Percentiles rank a stretch among this genome's conserved stretches.
phyloP scores from a whole-genome alignment of 768 basidiomycete genomes.

The Rossbeevera mucosa region DNA sequence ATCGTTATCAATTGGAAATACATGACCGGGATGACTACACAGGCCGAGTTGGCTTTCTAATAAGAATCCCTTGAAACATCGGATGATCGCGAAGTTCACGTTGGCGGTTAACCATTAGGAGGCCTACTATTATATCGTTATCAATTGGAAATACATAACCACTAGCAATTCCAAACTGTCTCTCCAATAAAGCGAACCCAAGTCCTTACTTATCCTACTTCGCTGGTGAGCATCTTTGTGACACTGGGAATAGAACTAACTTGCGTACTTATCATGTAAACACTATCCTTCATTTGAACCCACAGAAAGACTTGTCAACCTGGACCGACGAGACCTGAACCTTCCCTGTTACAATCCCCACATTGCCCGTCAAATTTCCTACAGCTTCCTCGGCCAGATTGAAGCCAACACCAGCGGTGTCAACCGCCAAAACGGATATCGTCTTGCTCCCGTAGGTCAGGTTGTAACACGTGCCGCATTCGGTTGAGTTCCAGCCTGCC shows the following conservation, averaged over 20 bases:
- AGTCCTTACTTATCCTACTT: not conserved
- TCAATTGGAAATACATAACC: too few relatives aligned
- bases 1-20: too few relatives aligned
- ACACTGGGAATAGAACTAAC: not conserved
- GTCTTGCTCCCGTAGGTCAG: slow-evolving; percentile 23
- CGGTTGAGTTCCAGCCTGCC: not conserved
- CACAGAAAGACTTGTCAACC: not conserved
- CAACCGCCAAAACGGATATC: not conserved
- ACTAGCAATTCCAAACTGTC: too few relatives aligned
- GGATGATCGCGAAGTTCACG: too few relatives aligned
- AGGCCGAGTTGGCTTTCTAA: too few relatives aligned
- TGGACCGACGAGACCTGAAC: not conserved
- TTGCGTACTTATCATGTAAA: not conserved
- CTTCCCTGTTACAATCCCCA: not conserved
- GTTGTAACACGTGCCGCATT: slow-evolving; percentile 22
- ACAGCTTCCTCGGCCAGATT: not conserved
- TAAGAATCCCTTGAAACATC: too few relatives aligned
- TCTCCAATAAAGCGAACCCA: not conserved
- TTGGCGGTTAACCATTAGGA: too few relatives aligned
- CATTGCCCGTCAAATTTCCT: not conserved
- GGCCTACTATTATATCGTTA: too few relatives aligned
- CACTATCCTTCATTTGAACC: not conserved
- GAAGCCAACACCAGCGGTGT: not conserved
- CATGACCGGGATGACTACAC: too few relatives aligned
- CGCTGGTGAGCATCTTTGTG: not conserved